phyloP scores from a whole-genome alignment of 1,139 yeast genomes.

The Pichia sp. region DNA sequence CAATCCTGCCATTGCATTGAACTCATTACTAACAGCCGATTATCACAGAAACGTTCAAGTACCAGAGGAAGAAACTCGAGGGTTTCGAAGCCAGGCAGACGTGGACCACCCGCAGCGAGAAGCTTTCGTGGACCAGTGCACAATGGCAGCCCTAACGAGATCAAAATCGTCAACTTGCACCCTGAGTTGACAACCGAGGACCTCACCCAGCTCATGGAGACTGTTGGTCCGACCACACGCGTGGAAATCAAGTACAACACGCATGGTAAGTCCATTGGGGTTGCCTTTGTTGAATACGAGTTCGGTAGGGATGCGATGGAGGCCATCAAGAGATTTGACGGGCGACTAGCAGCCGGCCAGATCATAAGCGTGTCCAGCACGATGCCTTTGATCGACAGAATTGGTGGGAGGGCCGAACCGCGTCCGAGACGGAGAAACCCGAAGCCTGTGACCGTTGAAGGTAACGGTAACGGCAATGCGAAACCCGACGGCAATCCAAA shows the following conservation, averaged over 20 bases:
- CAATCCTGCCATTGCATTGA: too few species aligned
- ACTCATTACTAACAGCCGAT: too few species aligned
- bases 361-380: conserved; percentile 55
- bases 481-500: conserved; percentile 7
- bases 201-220: conserved; percentile 44
- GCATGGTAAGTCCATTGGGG: conserved; percentile 50
- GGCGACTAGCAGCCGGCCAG: conserved; percentile 71
- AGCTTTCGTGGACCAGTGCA: not conserved
- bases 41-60: too few species aligned
- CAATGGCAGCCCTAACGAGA: conserved; percentile 11
- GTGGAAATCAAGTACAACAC: conserved; percentile 45
- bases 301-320: conserved; percentile 39
- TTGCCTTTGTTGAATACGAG: conserved; percentile 59
- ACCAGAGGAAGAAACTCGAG: not conserved
- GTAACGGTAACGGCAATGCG: conserved; percentile 8
- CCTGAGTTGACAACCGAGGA: conserved; percentile 63
- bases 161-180: conserved; percentile 46
- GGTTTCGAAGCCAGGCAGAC: conserved; percentile 9
- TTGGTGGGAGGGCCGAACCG: not conserved
- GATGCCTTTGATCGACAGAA: conserved; percentile 43
- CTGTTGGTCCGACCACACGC: conserved; percentile 47
- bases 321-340: conserved; percentile 60
- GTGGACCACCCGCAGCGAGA: not conserved
- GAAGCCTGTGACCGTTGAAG: not conserved
- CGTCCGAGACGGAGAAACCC: too few species aligned